phyloP scores from a whole-genome alignment of 2,329 filamentous ascomycete genomes.

The Fusarium equiseti region DNA sequence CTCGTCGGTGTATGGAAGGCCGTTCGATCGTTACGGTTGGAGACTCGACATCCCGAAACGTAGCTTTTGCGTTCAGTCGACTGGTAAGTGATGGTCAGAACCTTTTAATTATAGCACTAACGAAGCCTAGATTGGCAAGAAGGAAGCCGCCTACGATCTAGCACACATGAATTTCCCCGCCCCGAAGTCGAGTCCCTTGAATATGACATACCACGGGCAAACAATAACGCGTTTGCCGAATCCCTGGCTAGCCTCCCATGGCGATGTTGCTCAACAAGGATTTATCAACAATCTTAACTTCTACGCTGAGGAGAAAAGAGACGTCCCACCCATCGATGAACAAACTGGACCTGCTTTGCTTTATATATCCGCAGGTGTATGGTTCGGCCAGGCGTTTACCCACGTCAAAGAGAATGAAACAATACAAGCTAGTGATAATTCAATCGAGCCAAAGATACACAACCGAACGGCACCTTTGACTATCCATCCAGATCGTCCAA shows the following conservation, averaged over 20 bases:
- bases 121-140: slow-evolving; percentile 2
- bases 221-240: slow-evolving; percentile 5
- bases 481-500: not conserved
- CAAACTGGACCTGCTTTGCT: not conserved
- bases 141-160: not conserved
- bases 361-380: not conserved
- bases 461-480: not conserved
- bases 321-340: rapidly evolving
- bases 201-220: slow-evolving; percentile 12
- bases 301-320: not conserved
- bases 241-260: not conserved
- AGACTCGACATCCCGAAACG: slow-evolving; percentile 68
- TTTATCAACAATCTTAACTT: not conserved
- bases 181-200: not conserved
- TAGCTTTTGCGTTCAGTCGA: slow-evolving; percentile 63
- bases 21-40: slow-evolving; percentile 68
- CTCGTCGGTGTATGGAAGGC: slow-evolving; percentile 63
- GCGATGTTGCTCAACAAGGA: not conserved
- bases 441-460: rapidly evolving
- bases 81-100: slow-evolving; percentile 30
- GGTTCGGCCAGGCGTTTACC: slow-evolving; percentile 2
- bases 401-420: not conserved
- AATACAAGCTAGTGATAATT: not conserved
- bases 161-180: not conserved
- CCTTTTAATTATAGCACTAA: rapidly evolving